Evolutionary conservation across 1,284 basidiomycete species (phyloP).

Genomic region (Pyrrhoderma lamaoense): DNA sequence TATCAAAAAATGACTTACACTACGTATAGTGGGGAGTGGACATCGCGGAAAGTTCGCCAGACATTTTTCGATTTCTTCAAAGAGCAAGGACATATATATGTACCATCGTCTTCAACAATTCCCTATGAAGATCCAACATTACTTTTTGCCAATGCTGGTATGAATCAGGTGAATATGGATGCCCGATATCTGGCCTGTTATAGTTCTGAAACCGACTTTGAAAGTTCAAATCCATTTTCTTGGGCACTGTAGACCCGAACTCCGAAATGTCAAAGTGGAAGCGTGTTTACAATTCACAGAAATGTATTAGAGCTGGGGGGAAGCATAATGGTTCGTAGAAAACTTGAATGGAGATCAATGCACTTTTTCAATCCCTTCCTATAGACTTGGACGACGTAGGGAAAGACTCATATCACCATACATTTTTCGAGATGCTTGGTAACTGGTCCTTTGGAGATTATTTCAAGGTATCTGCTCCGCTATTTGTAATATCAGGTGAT

Average conservation of each 20-base stretch:
- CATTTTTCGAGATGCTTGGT: conserved; percentile 99
- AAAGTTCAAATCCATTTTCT: conserved; percentile 95
- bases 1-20: conserved; percentile 1
- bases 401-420: conserved; percentile 94
- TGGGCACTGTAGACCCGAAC: conserved; percentile 92
- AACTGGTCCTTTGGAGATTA: conserved; percentile 99
- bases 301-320: conserved; percentile 96
- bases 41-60: conserved; percentile 62
- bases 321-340: conserved; percentile 86
- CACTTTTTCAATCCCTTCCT: neutral
- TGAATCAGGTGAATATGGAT: conserved; percentile 68
- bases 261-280: conserved; percentile 84
- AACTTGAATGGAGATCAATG: neutral
- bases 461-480: conserved; percentile 89
- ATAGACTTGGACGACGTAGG: conserved; percentile 96
- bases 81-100: conserved; percentile 78
- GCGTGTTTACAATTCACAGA: conserved; percentile 94
- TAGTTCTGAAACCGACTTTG: neutral
- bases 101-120: conserved; percentile 90
- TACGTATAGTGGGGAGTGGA: conserved; percentile 43
- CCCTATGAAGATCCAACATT: conserved; percentile 97
- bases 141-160: conserved; percentile 96
- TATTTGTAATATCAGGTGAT: no score
- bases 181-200: neutral
- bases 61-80: conserved; percentile 81